Base-by-base conservation (phyloP, 192 early-diverging fungal genomes). In the Umbelopsis vinacea region DNA sequence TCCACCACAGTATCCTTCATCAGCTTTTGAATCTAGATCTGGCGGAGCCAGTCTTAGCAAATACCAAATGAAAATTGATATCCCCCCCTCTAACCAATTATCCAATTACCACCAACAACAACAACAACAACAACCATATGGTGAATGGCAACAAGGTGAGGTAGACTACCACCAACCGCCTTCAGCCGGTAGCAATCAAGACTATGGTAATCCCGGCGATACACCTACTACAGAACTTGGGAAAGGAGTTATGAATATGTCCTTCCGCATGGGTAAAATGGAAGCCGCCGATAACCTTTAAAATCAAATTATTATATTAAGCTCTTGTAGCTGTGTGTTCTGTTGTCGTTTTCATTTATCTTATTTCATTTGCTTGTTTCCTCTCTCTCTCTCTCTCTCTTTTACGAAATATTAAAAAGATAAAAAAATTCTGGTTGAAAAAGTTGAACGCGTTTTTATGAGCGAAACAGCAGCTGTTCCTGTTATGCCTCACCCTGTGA, bases 231-330 rank as follows among this genome's bases (percentile, higher is more conserved):
- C 69, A 17, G 74, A 76, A 35, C 19, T 71, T 47, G 74, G 69
- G 21, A 76, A 76, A 66, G 57, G 40, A n/a, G n/a, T 71, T 68
- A 45, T 70, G 43, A 71, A 71, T n/a, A 71, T 71, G 74, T 57
- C 53, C 35, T 67, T 53, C 67, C 66, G 73, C 22, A 74, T 74
- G 73, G 67, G 67, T 4, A 74, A 74, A 46, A 69, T 74, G 66
- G 73, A 74, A 55, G 73, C 68, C 24, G 66, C 73, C 9, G 73
- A 74, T 43, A 74, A 74, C 15, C 52, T 74, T 21, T 74, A 69
- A 68, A 26, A 14, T 14, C 24, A 46, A n/a, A 22, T 46, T 54
- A 22, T 54, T 54, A 26, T 54, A 54, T n/a, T 53, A 26, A 12
- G 26, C 22, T 8, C 14, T 23, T 24, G 12, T 23, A 54, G 26